A percentile compares a stretch with the other conserved stretches of the same genome.
phyloP scores from a whole-genome alignment of 2,329 filamentous ascomycete species.

The Phaeophleospora eucalypticola region DNA sequence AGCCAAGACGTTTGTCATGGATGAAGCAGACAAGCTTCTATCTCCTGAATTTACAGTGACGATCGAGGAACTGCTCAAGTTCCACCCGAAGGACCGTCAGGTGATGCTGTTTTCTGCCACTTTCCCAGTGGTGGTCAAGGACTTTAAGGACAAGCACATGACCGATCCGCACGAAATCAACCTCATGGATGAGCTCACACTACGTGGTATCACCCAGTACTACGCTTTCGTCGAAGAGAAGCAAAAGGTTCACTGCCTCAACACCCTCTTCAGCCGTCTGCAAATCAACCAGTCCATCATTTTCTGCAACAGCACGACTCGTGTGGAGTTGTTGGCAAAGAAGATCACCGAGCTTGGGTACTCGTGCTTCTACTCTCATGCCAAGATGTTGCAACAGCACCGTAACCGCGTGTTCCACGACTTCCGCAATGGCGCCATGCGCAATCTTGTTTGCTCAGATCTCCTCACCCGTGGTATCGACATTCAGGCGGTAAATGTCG shows the following conservation, averaged over 20 bases:
- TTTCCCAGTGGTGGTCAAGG: slow-evolving; percentile 94
- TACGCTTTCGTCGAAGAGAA: slow-evolving; percentile 99
- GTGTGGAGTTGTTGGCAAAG: slow-evolving; percentile 94
- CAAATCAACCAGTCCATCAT: slow-evolving; percentile 99
- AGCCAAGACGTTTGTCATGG: slow-evolving; percentile 98
- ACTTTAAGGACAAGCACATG: slow-evolving; percentile 99
- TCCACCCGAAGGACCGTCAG: slow-evolving; percentile 95
- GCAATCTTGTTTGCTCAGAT: slow-evolving; percentile 97
- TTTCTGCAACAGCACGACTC: slow-evolving; percentile 99
- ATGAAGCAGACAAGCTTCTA: slow-evolving; percentile 96
- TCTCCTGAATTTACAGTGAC: slow-evolving; percentile 96
- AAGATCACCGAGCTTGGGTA: slow-evolving; percentile 99
- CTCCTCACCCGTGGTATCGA: slow-evolving; percentile 97
- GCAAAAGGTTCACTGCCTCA: slow-evolving; percentile 97
- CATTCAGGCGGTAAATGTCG: slow-evolving; percentile 98
- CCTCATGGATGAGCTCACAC: slow-evolving; percentile 97
- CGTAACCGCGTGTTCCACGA: slow-evolving; percentile 99
- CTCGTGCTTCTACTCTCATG: slow-evolving; percentile 99
- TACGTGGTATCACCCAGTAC: slow-evolving; percentile 97
- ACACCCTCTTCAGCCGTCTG: slow-evolving; percentile 97
- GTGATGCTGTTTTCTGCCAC: slow-evolving; percentile 99
- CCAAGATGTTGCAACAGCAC: slow-evolving; percentile 93
- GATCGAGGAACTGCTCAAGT: slow-evolving; percentile 90
- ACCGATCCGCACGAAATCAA: slow-evolving; percentile 95
- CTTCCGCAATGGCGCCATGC: slow-evolving; percentile 95